A percentile compares a stretch with the other conserved stretches of the same genome.
Conservation (phyloP, 2,329 filamentous ascomycete genomes). For the Piedraia hortae region DNA sequence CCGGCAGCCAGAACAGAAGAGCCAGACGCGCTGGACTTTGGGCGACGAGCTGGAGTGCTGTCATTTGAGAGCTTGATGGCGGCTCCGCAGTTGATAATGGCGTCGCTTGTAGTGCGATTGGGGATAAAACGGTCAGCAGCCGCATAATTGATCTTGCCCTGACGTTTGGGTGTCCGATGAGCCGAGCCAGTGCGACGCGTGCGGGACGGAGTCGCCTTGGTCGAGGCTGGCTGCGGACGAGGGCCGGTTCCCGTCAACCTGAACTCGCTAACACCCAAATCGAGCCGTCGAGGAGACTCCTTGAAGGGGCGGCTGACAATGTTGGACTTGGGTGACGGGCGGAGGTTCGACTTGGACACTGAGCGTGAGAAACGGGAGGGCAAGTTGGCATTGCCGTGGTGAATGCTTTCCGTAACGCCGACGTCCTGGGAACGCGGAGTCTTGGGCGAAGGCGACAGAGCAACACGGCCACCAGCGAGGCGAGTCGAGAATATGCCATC, state of each 20-base stretch:
- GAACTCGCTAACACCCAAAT: constrained; percentile 82
- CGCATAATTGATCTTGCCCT: constrained; percentile 34
- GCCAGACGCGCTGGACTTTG: constrained; percentile 38
- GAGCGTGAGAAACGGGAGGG: constrained; percentile 52
- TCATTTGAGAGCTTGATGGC: constrained; percentile 53
- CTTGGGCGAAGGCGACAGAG: constrained; percentile 73
- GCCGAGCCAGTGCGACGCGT: constrained; percentile 14
- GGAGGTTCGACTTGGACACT: constrained; percentile 36
- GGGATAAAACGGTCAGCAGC: constrained; percentile 79
- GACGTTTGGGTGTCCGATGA: constrained; percentile 20
- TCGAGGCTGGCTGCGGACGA: constrained; percentile 12
- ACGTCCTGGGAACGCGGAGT: constrained; percentile 34
- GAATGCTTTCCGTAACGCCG: constrained; percentile 39
- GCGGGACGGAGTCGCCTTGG: constrained; percentile 19
- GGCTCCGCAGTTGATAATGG: constrained; percentile 37
- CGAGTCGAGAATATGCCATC: constrained; percentile 74
- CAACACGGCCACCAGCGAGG: constrained; percentile 82
- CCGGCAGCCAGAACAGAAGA: constrained; percentile 45
- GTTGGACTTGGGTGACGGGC: constrained; percentile 89
- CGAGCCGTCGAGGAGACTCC: constrained; percentile 58
- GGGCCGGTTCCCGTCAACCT: constrained; percentile 60
- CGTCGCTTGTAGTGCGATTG: constrained; percentile 72
- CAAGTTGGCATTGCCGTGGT: constrained; percentile 43
- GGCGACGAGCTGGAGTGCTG: constrained; percentile 29
- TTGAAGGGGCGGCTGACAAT: constrained; percentile 38